Base-by-base conservation (phyloP, 345 rosid genomes). In the Eucalyptus tenuipes region DNA sequence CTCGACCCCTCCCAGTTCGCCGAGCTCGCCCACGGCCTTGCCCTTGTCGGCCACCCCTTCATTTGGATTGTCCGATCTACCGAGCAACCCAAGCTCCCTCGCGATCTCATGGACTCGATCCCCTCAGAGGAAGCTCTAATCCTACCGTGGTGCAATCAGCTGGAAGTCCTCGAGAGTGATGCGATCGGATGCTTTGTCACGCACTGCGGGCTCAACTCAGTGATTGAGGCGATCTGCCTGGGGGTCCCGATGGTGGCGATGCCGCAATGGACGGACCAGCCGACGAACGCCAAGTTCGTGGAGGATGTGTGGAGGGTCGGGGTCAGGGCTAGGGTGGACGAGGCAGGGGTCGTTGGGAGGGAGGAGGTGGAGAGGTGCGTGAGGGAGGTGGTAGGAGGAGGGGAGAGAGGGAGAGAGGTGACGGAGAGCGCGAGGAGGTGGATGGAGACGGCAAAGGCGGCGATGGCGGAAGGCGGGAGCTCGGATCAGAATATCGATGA, bases 161-260 rank as follows among this genome's bases (percentile, higher is more conserved):
- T 85, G 13, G 89, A 88, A 85, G 59, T 61, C 12, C 40, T 88
- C 18, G 55, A 18, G 27, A 33, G 91, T 10, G 89, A 91, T 13
- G 68, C 92, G 8, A 49, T 88, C 3, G 93, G 94, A 20, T 92
- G 95, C n/a, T 92, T 93, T 40, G 27, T 94, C 22, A 92, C 92
- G 12, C 95, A 93, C 16, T 89, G 93, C 55, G 94, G 95, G 7
- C 89, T 89, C 75, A 93, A 90, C 88, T 94, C 94, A 7, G 79
- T 86, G 3, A 7, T 90, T 7, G 94, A 94, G 88, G 93, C 92
- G 1, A 44, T 94, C 68, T 87, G 94, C 81, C 88, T 93, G 55
- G 94, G 93, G 40, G 92, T 92, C n/a, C 94, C 93, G 27, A 86
- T 93, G 87, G 93, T 92, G 87, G 94, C 89, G 8, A 81, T 93